Evolutionary conservation across 352 stramenopile species (phyloP).

Genomic region (Phytopythium boreale): DNA sequence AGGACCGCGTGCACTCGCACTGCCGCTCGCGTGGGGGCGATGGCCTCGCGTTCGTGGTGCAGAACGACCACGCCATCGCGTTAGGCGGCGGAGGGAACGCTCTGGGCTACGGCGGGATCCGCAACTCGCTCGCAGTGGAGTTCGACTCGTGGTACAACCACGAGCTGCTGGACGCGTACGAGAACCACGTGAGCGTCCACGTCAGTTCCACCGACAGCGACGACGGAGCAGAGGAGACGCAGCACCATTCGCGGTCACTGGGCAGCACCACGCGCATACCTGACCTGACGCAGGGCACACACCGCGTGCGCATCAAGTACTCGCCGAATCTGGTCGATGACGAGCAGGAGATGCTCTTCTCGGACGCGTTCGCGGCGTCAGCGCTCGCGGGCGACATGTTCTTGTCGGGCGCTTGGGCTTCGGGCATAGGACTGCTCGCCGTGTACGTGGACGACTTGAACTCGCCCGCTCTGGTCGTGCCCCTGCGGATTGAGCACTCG

Average conservation of each 20-base stretch:
- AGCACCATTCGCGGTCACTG: conserved; percentile 77
- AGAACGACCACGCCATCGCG: conserved; percentile 65
- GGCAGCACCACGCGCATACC: conserved; percentile 63
- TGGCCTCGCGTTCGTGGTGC: conserved; percentile 81
- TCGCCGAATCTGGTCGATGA: conserved; percentile 59
- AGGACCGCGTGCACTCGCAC: conserved; percentile 86
- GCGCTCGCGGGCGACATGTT: conserved; percentile 72
- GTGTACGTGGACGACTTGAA: conserved; percentile 89
- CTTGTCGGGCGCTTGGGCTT: conserved; percentile 42
- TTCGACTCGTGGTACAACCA: conserved; percentile 93
- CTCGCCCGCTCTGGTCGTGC: conserved; percentile 74
- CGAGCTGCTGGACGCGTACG: conserved; percentile 83
- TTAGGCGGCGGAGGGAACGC: conserved; percentile 68
- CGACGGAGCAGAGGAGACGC: conserved; percentile 21
- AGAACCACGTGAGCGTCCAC: conserved; percentile 93
- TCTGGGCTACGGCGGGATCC: conserved; percentile 86
- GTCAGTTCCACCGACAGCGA: conserved; percentile 24
- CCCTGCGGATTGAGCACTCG: conserved; percentile 79
- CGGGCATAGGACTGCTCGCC: conserved; percentile 72
- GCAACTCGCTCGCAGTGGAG: conserved; percentile 86
- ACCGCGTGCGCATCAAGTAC: conserved; percentile 78
- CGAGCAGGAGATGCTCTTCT: conserved; percentile 61
- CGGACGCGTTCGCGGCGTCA: conserved; percentile 48
- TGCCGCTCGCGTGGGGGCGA: conserved; percentile 79
- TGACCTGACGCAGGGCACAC: conserved; percentile 75